Conservation (phyloP, 208 protist species). For the Willaertia magna region DNA sequence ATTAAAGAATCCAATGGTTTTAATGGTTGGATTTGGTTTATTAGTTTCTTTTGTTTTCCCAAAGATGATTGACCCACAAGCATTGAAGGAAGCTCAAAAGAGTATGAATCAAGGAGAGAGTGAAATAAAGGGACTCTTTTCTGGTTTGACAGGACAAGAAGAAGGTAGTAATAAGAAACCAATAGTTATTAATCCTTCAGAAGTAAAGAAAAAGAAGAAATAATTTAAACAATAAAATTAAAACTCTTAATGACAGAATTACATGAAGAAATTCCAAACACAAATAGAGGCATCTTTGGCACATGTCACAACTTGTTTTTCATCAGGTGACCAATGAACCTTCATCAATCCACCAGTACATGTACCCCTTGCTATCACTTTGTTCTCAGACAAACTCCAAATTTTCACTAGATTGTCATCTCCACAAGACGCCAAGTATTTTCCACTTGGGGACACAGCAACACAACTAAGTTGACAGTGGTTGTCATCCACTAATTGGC, state of each 20-base stretch:
- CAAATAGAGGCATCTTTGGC: neutral
- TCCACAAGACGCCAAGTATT: conserved; percentile 2
- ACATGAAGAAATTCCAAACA: conserved; percentile 6
- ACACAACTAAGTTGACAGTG: neutral
- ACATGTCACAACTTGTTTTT: conserved; percentile 12
- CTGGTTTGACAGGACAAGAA: no score
- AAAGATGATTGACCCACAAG: neutral
- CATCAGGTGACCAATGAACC: conserved; percentile 6
- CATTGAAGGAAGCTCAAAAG: neutral
- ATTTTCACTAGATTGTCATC: neutral
- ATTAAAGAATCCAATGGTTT: conserved; percentile 8
- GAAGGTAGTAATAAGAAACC: no score
- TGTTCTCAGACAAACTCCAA: neutral
- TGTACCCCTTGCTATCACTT: neutral
- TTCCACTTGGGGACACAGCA: neutral
- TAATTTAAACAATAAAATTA: no score
- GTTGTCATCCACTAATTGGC: neutral
- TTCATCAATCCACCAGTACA: neutral
- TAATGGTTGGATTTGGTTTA: neutral
- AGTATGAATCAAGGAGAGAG: neutral
- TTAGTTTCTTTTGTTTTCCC: neutral
- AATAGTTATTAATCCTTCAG: no score
- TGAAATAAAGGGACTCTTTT: no score
- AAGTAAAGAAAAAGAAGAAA: no score
- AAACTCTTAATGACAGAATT: neutral